Evolutionary conservation across 495 filamentous ascomycete species (phyloP).

Genomic region (Glarea lozoyensis): DNA sequence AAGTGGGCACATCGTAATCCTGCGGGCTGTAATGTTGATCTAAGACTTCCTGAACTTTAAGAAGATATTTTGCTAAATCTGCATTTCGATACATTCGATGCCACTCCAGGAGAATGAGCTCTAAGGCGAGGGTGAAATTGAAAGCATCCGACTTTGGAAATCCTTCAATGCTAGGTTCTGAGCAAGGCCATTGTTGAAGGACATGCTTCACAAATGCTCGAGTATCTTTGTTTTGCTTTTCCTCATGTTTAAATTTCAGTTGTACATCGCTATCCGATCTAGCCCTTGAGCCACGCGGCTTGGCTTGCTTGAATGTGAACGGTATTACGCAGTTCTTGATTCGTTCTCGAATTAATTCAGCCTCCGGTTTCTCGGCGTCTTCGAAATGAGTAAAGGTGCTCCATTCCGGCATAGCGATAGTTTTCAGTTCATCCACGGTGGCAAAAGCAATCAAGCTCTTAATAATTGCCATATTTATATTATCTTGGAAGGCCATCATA

Average conservation of each 20-base stretch:
- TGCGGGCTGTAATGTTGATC: not conserved
- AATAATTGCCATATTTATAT: constrained; percentile 28
- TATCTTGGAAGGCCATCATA: constrained; percentile 27
- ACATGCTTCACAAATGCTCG: constrained; percentile 25
- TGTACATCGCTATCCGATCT: not conserved
- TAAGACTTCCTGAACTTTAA: constrained; percentile 6
- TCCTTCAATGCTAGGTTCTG: constrained; percentile 18
- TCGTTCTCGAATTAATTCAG: not conserved
- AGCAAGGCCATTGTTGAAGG: constrained; percentile 31
- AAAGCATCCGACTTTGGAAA: constrained; percentile 11
- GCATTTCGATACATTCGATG: constrained; percentile 11
- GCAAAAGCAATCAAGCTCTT: constrained; percentile 29
- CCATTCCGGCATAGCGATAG: constrained; percentile 21
- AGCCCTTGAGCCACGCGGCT: not conserved
- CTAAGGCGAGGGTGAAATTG: constrained; percentile 4
- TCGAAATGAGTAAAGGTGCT: constrained; percentile 24
- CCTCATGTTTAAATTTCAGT: constrained; percentile 22
- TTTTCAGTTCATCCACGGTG: constrained; percentile 26
- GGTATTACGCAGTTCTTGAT: constrained; percentile 1
- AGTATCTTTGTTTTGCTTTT: constrained; percentile 19
- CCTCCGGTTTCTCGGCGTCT: not conserved
- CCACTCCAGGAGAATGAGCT: constrained; percentile 14
- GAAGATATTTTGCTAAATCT: constrained; percentile 7
- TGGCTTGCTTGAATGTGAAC: no score
- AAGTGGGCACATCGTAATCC: no score